phyloP scores from a whole-genome alignment of 2,329 filamentous ascomycete genomes.

The Neonectria sp. region DNA sequence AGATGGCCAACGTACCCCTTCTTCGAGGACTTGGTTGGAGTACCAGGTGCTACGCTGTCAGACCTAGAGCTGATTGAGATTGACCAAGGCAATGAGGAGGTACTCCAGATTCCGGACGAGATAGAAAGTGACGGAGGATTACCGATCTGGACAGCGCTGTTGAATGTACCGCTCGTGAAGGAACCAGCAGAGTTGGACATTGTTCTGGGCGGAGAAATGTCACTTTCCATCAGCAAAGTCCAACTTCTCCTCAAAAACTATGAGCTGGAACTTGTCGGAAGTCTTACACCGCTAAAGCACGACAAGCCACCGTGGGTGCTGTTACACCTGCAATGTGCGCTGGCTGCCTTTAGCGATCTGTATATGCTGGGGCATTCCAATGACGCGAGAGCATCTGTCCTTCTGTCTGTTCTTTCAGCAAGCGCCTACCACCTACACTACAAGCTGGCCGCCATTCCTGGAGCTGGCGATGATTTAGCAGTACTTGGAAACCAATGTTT shows the following conservation, averaged over 20 bases:
- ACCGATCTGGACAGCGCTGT: not conserved
- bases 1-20: not conserved
- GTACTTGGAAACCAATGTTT: conserved; percentile 3
- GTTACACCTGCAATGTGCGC: not conserved
- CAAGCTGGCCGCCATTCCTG: conserved; percentile 1
- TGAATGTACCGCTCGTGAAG: not conserved
- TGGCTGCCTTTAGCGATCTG: conserved; percentile 1
- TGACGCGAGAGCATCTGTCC: not conserved
- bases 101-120: not conserved
- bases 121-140: not conserved
- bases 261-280: not conserved
- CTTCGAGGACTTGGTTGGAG: conserved; percentile 3
- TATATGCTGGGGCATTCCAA: conserved; percentile 7
- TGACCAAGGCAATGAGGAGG: not conserved
- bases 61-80: not conserved
- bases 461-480: not conserved
- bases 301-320: conserved; percentile 3
- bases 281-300: not conserved
- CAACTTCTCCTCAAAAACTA: conserved; percentile 4
- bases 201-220: not conserved
- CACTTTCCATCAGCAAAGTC: not conserved
- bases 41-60: not conserved
- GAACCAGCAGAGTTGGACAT: not conserved
- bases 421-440: conserved; percentile 2
- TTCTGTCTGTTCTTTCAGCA: not conserved